Evolutionary conservation across 345 rosid genomes (phyloP), one percentile per base, ranked within the genome.

Genomic region (Eucalyptus camaldulensis): DNA sequence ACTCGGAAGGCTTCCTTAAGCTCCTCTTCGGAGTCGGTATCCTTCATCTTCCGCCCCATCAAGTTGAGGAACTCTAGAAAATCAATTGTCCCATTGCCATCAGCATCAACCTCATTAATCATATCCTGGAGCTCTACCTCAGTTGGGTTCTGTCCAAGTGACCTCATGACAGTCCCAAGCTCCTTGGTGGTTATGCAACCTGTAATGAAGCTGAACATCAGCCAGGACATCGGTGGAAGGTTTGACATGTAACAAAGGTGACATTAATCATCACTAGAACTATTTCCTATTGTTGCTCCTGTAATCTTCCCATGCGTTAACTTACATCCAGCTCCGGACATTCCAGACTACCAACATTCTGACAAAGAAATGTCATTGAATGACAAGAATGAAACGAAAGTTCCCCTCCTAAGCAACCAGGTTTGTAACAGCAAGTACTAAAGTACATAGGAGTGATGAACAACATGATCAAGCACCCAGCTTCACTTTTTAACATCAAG

Each of bases 41-140:
- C 95, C 93, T 94, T 94, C 95, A 93, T 93, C 90, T 94, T 94
- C 87, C 94, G 91, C 27, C 94, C 95, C 95, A 94, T 94, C 91
- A 94, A 90, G 86, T 93, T 93, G 67, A 94, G 93, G 88, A 94
- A 94, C 92, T 94, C 95, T 1, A 90, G 93, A 89, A 94, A 94
- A 89, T 94, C 95, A 49, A 94, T 94, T 49, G 95, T 94, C 37
- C 95, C 95, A 86, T 93, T 94, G 21, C 95, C 95, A 83, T 94
- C 95, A 86, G 95, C 95, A 92, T 94, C 95, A 22, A 94, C 95
- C 91, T 94, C 95, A 69, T 92, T 94, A 87, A 94, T 94, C 95
- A 94, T 94, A 88, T 94, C 95, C 90, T 93, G 93, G 47, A 94
- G 94, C 92, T 94, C 95, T n/a, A 94, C 95, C 86, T 94, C 95